phyloP scores from a whole-genome alignment of 805 yeast species.

The Yarrowia divulgata region DNA sequence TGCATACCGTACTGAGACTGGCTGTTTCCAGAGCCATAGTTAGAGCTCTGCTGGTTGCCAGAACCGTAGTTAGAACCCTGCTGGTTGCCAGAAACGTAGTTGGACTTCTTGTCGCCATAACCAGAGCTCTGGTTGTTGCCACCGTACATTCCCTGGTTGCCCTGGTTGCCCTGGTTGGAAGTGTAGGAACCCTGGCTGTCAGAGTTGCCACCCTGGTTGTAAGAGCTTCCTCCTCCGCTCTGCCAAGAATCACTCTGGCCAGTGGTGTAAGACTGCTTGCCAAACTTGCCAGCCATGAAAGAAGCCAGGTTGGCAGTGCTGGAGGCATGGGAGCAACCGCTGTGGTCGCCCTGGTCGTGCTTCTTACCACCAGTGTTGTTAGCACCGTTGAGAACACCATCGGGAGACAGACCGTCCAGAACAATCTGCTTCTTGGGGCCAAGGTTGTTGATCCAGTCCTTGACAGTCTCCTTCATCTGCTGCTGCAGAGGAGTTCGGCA shows the following conservation, averaged over 20 bases:
- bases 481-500: constrained; percentile 41
- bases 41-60: neutral
- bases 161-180: neutral
- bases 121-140: constrained; percentile 1
- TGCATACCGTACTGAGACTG: constrained; percentile 7
- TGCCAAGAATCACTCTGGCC: constrained; percentile 38
- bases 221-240: constrained; percentile 10
- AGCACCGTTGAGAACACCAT: constrained; percentile 42
- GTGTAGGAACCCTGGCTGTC: neutral
- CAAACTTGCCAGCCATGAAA: constrained; percentile 31
- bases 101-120: neutral
- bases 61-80: neutral
- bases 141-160: neutral
- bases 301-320: constrained; percentile 15
- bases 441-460: constrained; percentile 41
- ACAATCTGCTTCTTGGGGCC: constrained; percentile 38
- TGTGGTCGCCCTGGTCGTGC: constrained; percentile 30
- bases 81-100: neutral
- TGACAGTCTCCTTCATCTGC: constrained; percentile 42
- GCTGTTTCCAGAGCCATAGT: neutral
- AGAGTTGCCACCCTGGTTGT: constrained; percentile 1
- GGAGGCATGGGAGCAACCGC: constrained; percentile 35
- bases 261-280: constrained; percentile 22
- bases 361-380: constrained; percentile 42
- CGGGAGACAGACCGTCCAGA: constrained; percentile 40